Evolutionary conservation across 169 alveolate species (phyloP), one percentile per base, ranked within the genome.

Genomic region (Plasmodium coatneyi): DNA sequence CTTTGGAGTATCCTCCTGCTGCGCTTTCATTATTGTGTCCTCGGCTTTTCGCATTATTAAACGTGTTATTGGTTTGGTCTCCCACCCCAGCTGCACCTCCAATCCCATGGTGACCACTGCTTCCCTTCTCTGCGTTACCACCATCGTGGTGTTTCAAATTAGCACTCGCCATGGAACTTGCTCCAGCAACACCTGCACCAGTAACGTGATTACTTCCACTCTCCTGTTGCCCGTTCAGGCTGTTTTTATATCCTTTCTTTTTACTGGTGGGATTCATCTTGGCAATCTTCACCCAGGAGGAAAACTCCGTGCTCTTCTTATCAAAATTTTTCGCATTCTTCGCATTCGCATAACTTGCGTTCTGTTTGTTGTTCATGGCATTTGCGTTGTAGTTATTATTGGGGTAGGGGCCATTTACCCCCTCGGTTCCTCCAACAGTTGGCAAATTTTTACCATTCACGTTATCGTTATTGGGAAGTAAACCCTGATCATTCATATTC

Each of bases 261-360:
- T 81, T 81, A 72, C 25, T 91, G 1, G 84, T 91, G 1, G 84
- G 79, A 28, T 80, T 80, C 92, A 71, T 80, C 49, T 91, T 91
- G 0, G 95, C 91, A 70, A 91, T 91, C 46, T 91, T 91, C 3
- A 78, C 91, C 95, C 95, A 91, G 0, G 95, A 60, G 46, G 83
- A 70, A 32, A 80, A 80, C 36, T 91, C 95, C 92, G 72, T 81
- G 16, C 32, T 91, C 32, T 91, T 91, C 66, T 81, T 80, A 7
- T 91, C 95, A 46, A 71, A 80, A 71, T 71, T 81, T 82, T 91
- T 91, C 1, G 56, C 22, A 80, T 91, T 91, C 32, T 91, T 91
- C 56, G 74, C 43, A 25, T 46, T 81, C n/a, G 28, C 70, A 71
- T 91, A 91, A 54, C 46, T 87, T 71, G 28, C 39, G 32, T 43